Base-by-base conservation (phyloP, 371 early-diverging fungal species). In the Apophysomyces trapeziformis region DNA sequence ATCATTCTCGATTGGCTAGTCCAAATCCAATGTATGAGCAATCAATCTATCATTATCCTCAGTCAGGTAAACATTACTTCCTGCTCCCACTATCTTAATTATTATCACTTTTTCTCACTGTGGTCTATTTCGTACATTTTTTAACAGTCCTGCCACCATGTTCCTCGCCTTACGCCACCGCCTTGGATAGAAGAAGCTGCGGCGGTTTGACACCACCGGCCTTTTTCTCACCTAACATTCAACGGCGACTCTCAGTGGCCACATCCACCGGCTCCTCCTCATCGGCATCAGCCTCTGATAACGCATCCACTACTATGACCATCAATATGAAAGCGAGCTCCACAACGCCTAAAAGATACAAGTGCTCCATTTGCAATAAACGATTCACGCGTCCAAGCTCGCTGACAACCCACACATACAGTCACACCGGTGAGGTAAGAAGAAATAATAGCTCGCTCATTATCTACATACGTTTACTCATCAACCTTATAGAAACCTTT, bases 331-430 rank as follows among this genome's bases (percentile, higher is more conserved):
- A 64, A 58, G 58, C 50, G 14, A 37, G 62, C 13, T 65, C 71
- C 12, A 46, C 66, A 0, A 71, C 68, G 38, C 72, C 75, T 13
- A 73, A 68, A 16, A 66, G 74, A 46, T 76, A 76, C 56, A 68
- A 65, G 8, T 89, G 89, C 60, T 75, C 74, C 2, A 68, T 79
- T 8, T 89, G 90, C 59, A 58, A 61, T n/a, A 85, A 88, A 65
- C 68, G 84, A 5, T 89, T 89, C 66, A 80, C 86, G 5, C 77
- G 90, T 5, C 90, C 90, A 13, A 81, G 82, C 65, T 84, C 85
- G 36, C 68, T 89, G 43, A 76, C 80, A n/a, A 87, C 87, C 14
- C 90, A 89, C 66, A 76, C 82, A 66, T 77, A 85, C 68, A 86
- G 87, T 43, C 90, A 89, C 60, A 88, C 90, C 21, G 88, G 88